Evolutionary conservation across 331 rosid species (phyloP), one percentile per base, ranked within the genome.

Genomic region (Rosa hybrid): DNA sequence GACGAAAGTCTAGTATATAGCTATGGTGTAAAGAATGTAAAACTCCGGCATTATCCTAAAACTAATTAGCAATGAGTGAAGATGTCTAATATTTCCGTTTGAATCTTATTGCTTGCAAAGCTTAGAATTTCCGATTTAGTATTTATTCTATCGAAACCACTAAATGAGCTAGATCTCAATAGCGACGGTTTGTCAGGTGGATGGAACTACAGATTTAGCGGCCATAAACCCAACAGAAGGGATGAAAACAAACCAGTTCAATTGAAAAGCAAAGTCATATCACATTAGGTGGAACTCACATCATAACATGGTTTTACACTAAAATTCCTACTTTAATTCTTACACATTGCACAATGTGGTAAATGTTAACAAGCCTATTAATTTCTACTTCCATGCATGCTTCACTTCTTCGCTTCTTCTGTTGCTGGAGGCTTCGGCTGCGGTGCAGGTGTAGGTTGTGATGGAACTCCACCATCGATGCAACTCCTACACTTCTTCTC

Each of bases 401-500:
- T 23, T 81, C 80, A 81, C 76, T 74, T 81, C 62, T 74, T 74
- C 42, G 59, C 69, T 69, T 75, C 76, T 45, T 67, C 79, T 77
- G 77, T 64, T 16, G 86, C 57, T n/a, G 68, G 38, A 63, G 68
- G 18, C 18, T 25, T 63, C 18, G 42, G 68, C 42, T 63, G 68
- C 8, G 74, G 69, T 74, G 81, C 70, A 7, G 88, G 83, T 2
- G 83, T 70, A 3, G 87, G 78, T 41, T 87, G 49, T 0, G 86
- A 46, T 1, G 90, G 86, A 38, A 84, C 78, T 16, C 94, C 94
- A 6, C 83, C 92, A 71, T 92, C 97, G 67, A 94, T 87, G 84
- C 98, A 94, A 76, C 96, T 94, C 84, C 90, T 86, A 46, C 98
- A 94, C 85, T 60, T 89, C 74, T 77, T 90, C 77, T 92, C 96